Conservation (phyloP, 1,284 basidiomycete species). For the Tilletia caries region DNA sequence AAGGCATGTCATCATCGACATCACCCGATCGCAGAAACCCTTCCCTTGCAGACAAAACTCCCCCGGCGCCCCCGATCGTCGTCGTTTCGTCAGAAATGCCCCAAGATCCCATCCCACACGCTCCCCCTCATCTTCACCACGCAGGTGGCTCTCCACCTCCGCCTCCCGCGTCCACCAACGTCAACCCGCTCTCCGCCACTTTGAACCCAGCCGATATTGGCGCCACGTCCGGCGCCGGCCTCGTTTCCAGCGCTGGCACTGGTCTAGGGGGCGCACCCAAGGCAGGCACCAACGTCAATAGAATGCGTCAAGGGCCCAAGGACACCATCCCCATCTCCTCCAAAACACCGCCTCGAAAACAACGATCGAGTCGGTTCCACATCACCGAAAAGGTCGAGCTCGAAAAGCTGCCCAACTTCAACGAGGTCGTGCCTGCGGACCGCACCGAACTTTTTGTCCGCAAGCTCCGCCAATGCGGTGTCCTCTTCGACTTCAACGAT, state of each 20-base stretch:
- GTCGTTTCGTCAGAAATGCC: conserved; percentile 48
- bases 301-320: conserved; percentile 43
- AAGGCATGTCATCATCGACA: conserved; percentile 24
- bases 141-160: conserved; percentile 38
- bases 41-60: conserved; percentile 40
- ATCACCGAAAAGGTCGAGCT: conserved; percentile 94
- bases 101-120: conserved; percentile 41
- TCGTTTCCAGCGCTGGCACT: conserved; percentile 27
- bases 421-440: conserved; percentile 83
- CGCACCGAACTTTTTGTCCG: conserved; percentile 86
- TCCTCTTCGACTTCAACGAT: conserved; percentile 98
- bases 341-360: conserved; percentile 52
- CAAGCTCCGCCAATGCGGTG: conserved; percentile 92
- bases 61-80: conserved; percentile 43
- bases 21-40: conserved; percentile 27
- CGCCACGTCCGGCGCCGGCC: conserved; percentile 8
- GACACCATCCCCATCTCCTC: conserved; percentile 49
- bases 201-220: background rate
- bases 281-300: conserved; percentile 34
- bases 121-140: conserved; percentile 30
- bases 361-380: conserved; percentile 69
- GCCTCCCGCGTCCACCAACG: conserved; percentile 28
- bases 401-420: conserved; percentile 87
- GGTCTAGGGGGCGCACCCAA: conserved; percentile 37
- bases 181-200: conserved; percentile 27